Evolutionary conservation across 23 red algal genomes (phyloP).

Genomic region (Gracilaria vermiculophylla): DNA sequence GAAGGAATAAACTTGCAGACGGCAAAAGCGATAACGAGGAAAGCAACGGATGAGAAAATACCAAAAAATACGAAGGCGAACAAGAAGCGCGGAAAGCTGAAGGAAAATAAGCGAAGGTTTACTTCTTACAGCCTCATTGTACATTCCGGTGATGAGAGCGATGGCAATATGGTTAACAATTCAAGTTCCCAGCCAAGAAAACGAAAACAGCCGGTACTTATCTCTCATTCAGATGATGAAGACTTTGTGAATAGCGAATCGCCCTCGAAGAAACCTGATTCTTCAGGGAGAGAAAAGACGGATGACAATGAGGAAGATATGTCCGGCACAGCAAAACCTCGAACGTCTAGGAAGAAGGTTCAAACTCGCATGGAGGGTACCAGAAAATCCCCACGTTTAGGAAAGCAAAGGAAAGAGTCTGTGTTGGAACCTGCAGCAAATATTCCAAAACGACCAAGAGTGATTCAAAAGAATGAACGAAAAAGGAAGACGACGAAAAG

Average conservation of each 20-base stretch:
- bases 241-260: not conserved
- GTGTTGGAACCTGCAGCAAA: not conserved
- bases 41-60: not conserved
- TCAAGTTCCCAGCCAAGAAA: no score
- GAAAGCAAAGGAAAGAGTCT: not conserved
- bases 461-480: not conserved
- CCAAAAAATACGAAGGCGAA: not conserved
- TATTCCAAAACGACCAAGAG: not conserved
- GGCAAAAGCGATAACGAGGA: not conserved
- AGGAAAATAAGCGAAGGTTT: not conserved
- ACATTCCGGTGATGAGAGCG: slow-evolving; percentile 11
- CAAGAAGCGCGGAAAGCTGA: not conserved
- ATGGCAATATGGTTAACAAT: no score
- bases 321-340: no score
- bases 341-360: not conserved
- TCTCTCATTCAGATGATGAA: not conserved
- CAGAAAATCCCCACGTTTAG: not conserved
- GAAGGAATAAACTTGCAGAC: not conserved
- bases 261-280: not conserved
- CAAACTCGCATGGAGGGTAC: not conserved
- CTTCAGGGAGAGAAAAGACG: not conserved
- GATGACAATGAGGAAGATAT: no score
- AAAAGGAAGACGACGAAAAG: not conserved
- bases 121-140: not conserved
- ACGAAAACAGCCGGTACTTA: not conserved